Conservation (phyloP, 164 flowering plant species). For the Paratinospora sagittata region DNA sequence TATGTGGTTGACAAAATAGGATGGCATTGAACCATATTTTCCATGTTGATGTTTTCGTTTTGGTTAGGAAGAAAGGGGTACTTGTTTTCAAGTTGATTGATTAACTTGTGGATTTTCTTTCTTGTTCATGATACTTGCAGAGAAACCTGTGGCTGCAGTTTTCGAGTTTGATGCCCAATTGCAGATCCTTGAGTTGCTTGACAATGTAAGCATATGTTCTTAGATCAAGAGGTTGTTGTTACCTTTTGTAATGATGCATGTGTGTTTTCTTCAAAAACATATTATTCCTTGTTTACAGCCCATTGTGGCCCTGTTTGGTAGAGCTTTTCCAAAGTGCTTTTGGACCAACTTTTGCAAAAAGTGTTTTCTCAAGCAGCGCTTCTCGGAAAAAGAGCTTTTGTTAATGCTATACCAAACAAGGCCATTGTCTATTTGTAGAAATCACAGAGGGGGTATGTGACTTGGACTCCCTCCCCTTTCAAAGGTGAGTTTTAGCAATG, state of each 20-base stretch:
- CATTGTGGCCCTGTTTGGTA: no score
- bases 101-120: background rate
- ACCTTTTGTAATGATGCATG: background rate
- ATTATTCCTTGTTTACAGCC: background rate
- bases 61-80: no score
- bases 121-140: slow-evolving; percentile 35
- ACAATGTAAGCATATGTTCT: slow-evolving; percentile 47
- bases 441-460: no score
- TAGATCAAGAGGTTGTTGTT: background rate
- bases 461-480: no score
- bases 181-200: slow-evolving; percentile 88
- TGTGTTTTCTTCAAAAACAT: background rate
- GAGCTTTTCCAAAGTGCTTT: no score
- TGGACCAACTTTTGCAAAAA: no score
- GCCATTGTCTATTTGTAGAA: no score
- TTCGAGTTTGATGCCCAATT: slow-evolving; percentile 81
- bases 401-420: no score
- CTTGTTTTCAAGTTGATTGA: background rate
- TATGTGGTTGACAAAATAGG: no score
- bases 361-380: no score
- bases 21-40: background rate
- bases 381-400: no score
- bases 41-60: background rate
- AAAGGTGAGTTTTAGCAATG: no score
- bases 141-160: slow-evolving; percentile 61